A percentile compares a stretch with the other conserved stretches of the same genome.
phyloP scores from a whole-genome alignment of 768 basidiomycete species.

The Psilocybe subaeruginosa region DNA sequence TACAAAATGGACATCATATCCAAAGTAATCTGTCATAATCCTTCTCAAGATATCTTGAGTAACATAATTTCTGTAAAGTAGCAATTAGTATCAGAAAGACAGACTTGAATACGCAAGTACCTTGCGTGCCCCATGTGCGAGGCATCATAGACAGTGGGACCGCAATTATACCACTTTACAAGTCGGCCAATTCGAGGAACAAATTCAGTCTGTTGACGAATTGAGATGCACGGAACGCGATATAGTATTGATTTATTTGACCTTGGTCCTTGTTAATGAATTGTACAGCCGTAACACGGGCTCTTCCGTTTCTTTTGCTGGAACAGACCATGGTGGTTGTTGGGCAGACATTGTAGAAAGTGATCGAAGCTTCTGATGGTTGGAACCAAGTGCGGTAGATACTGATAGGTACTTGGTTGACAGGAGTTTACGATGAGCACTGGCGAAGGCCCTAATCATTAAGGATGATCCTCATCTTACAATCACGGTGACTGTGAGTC shows the following conservation, averaged over 20 bases:
- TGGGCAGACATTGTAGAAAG: slow-evolving; percentile 52
- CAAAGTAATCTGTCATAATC: slow-evolving; percentile 94
- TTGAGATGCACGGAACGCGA: slow-evolving; percentile 18
- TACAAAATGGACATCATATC: slow-evolving; percentile 97
- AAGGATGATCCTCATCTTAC: slow-evolving; percentile 11
- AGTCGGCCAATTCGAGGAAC: slow-evolving; percentile 66
- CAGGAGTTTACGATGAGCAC: slow-evolving; percentile 19
- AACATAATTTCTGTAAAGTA: slow-evolving; percentile 81
- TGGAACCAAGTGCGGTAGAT: neutral
- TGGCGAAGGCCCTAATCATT: slow-evolving; percentile 29
- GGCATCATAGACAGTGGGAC: slow-evolving; percentile 97
- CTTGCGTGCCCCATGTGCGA: slow-evolving; percentile 99
- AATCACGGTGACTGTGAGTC: slow-evolving; percentile 4
- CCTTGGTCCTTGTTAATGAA: slow-evolving; percentile 91
- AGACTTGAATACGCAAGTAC: slow-evolving; percentile 37
- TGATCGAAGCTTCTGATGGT: slow-evolving; percentile 7
- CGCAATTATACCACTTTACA: slow-evolving; percentile 99
- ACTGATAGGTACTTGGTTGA: slow-evolving; percentile 17
- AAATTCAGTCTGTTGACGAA: slow-evolving; percentile 66
- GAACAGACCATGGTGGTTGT: slow-evolving; percentile 63
- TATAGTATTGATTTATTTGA: slow-evolving; percentile 33
- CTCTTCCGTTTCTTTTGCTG: slow-evolving; percentile 45
- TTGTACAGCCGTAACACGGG: slow-evolving; percentile 88
- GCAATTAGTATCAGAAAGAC: slow-evolving; percentile 8
- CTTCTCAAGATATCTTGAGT: slow-evolving; percentile 91